Percentiles rank a stretch among this genome's conserved stretches.
Conservation (phyloP, 1,284 basidiomycete genomes). For the Sanguinoderma infundibulare region DNA sequence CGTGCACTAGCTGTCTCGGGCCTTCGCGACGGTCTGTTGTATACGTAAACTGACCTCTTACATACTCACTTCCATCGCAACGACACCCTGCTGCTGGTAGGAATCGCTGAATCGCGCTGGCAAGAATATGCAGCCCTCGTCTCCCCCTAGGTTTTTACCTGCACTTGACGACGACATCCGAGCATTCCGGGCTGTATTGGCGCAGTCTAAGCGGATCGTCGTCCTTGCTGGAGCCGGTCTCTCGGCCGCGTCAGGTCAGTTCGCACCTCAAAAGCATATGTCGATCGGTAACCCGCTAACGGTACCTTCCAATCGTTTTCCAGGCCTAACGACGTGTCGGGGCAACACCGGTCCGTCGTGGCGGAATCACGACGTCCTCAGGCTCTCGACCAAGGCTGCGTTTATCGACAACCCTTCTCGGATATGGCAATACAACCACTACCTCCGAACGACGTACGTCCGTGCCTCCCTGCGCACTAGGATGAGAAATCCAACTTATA, state of each 20-base stretch:
- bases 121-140: too few species aligned
- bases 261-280: neutral
- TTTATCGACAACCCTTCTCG: slow-evolving; percentile 53
- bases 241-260: slow-evolving; percentile 51
- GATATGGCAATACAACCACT: slow-evolving; percentile 68
- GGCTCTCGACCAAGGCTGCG: slow-evolving; percentile 57
- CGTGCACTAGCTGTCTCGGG: too few species aligned
- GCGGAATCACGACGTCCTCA: slow-evolving; percentile 56
- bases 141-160: too few species aligned
- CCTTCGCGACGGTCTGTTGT: too few species aligned
- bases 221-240: slow-evolving; percentile 61
- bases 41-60: too few species aligned
- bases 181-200: slow-evolving; percentile 29
- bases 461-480: slow-evolving; percentile 34
- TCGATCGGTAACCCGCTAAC: neutral
- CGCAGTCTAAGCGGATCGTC: slow-evolving; percentile 46
- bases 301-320: neutral
- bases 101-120: too few species aligned
- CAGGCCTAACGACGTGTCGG: slow-evolving; percentile 48
- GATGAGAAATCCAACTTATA: neutral
- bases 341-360: slow-evolving; percentile 56
- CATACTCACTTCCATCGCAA: too few species aligned
- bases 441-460: slow-evolving; percentile 48
- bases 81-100: too few species aligned
- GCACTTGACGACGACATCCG: neutral